phyloP scores from a whole-genome alignment of 768 basidiomycete species.

The Rossbeevera mucosa region DNA sequence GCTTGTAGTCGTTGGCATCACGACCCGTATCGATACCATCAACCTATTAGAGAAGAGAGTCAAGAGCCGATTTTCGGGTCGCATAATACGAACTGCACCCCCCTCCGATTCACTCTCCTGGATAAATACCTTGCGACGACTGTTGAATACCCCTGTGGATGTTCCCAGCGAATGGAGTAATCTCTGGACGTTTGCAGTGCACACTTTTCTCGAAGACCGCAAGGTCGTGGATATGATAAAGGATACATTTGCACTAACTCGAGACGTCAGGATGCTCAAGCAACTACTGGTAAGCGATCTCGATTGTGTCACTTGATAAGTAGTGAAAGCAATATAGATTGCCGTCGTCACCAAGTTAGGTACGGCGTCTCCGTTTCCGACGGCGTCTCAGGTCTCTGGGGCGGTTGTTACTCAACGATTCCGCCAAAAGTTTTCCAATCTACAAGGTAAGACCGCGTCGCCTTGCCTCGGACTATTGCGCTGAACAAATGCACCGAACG shows the following conservation, averaged over 20 bases:
- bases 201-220: conserved; percentile 51
- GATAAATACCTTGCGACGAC: conserved; percentile 42
- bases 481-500: conserved; percentile 1
- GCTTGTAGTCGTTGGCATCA: conserved; percentile 81
- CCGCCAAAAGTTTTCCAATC: conserved; percentile 47
- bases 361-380: conserved; percentile 51
- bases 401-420: conserved; percentile 51
- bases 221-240: conserved; percentile 42
- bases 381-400: conserved; percentile 37
- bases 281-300: conserved; percentile 55
- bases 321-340: conserved; percentile 34
- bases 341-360: conserved; percentile 43
- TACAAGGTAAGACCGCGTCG: conserved; percentile 44
- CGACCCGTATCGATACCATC: conserved; percentile 82
- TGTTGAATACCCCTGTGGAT: conserved; percentile 36
- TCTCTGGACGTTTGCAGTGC: conserved; percentile 56
- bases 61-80: conserved; percentile 93
- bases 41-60: conserved; percentile 92
- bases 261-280: conserved; percentile 54
- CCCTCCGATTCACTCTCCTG: conserved; percentile 48
- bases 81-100: conserved; percentile 75
- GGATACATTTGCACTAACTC: conserved; percentile 58
- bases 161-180: conserved; percentile 48
- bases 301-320: background rate
- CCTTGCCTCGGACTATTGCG: background rate